Percentiles rank a stretch among this genome's conserved stretches.
These are phyloP conservation scores for Eutrema salsugineum DNA, from an alignment of 441 rosid genomes.

Conservation along the genomic window DNA sequence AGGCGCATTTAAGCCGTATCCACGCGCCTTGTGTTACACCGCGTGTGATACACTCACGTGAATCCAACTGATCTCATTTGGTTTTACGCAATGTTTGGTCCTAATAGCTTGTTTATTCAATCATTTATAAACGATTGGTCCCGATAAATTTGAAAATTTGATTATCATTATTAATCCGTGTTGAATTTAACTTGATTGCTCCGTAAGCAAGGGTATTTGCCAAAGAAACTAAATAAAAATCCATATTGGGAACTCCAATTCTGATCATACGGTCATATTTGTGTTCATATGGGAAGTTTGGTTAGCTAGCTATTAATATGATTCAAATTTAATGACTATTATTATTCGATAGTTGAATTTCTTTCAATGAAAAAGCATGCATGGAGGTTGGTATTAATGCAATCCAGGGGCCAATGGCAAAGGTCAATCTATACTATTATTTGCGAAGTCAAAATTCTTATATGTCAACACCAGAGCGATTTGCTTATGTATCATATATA, in stretches of 20 bases:
- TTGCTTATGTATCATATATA: no score
- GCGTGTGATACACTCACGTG: background rate
- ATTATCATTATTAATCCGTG: constrained; percentile 8
- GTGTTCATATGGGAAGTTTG: background rate
- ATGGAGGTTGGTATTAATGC: background rate
- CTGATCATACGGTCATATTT: background rate
- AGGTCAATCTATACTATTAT: no score
- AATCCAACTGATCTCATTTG: background rate
- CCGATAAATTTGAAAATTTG: constrained; percentile 8
- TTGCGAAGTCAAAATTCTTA: no score
- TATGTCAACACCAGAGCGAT: no score
- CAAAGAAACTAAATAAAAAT: background rate
- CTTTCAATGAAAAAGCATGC: background rate
- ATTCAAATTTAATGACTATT: background rate
- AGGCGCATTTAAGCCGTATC: constrained; percentile 11
- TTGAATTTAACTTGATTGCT: background rate
- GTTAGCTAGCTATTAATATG: background rate
- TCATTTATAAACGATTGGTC: background rate
- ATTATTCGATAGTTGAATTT: background rate
- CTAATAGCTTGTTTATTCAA: background rate
- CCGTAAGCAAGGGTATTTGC: background rate
- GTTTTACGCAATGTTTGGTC: background rate
- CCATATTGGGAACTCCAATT: background rate
- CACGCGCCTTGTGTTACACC: background rate
- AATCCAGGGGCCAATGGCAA: background rate